Evolutionary conservation across 75 land plant species (phyloP).

Genomic region (Isoetes taiwanensis): DNA sequence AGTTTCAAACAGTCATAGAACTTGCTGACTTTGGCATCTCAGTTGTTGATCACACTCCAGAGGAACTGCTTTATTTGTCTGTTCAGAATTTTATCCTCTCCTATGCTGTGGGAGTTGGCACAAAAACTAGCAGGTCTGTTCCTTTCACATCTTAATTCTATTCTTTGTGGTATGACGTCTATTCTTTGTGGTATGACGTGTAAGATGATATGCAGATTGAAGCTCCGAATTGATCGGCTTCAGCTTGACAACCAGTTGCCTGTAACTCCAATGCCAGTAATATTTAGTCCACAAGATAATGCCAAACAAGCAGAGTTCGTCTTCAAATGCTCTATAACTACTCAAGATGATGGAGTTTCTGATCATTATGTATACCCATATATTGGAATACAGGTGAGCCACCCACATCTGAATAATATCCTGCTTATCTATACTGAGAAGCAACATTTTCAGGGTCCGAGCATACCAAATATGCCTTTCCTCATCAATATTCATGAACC

Average conservation of each 20-base stretch:
- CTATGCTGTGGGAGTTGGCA: slow-evolving; percentile 79
- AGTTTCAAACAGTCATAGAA: slow-evolving; percentile 71
- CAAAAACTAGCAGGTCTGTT: slow-evolving; percentile 66
- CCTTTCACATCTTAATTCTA: background rate
- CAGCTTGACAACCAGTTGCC: slow-evolving; percentile 96
- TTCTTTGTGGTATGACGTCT: background rate
- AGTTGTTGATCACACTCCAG: slow-evolving; percentile 92
- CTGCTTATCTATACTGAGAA: background rate
- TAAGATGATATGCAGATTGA: slow-evolving; percentile 39
- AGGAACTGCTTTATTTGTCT: slow-evolving; percentile 80
- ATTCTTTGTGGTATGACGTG: background rate
- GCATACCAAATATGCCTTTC: slow-evolving; percentile 43
- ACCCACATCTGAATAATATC: background rate
- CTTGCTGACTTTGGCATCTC: slow-evolving; percentile 84
- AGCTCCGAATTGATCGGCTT: slow-evolving; percentile 59
- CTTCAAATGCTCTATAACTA: slow-evolving; percentile 56
- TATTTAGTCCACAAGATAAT: slow-evolving; percentile 71
- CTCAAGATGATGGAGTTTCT: slow-evolving; percentile 48
- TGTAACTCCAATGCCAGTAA: slow-evolving; percentile 86
- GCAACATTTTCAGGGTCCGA: slow-evolving; percentile 48
- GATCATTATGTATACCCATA: slow-evolving; percentile 73
- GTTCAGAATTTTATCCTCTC: slow-evolving; percentile 63
- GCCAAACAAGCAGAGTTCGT: slow-evolving; percentile 45
- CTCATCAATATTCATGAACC: slow-evolving; percentile 91
- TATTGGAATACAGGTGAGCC: slow-evolving; percentile 70